A percentile compares a stretch with the other conserved stretches of the same genome.
Evolutionary conservation across 2,329 filamentous ascomycete genomes (phyloP).

Genomic region (Aspergillus sp.): DNA sequence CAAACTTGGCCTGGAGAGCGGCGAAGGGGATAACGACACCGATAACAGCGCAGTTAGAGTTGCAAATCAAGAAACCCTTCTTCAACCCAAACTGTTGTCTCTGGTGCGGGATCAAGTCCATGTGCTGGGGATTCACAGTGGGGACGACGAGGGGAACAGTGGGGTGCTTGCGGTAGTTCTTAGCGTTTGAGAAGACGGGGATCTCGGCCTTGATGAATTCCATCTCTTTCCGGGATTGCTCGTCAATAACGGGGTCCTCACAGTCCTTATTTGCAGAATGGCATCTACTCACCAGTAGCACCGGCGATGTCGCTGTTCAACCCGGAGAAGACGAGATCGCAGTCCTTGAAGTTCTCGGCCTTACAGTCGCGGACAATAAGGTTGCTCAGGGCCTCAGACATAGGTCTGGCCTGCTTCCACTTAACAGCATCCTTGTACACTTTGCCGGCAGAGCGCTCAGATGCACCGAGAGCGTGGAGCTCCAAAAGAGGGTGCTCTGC

Average conservation of each 20-base stretch:
- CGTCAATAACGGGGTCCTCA: conserved; percentile 3
- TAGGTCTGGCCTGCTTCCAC: conserved; percentile 87
- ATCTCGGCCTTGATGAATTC: conserved; percentile 83
- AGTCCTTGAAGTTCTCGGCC: conserved; percentile 75
- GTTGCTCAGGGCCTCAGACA: conserved; percentile 67
- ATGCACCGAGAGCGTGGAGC: conserved; percentile 84
- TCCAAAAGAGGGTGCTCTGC: conserved; percentile 79
- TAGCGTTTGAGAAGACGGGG: conserved; percentile 93
- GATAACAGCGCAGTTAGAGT: conserved; percentile 97
- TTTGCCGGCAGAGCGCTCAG: conserved; percentile 82
- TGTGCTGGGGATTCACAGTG: conserved; percentile 83
- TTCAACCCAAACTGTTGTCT: conserved; percentile 63
- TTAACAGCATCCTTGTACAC: conserved; percentile 87
- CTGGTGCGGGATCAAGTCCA: conserved; percentile 85
- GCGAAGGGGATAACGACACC: conserved; percentile 92
- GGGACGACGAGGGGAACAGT: conserved; percentile 89
- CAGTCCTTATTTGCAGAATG: not conserved
- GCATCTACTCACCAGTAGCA: conserved; percentile 62
- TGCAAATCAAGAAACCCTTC: conserved; percentile 92
- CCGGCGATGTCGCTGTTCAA: conserved; percentile 89
- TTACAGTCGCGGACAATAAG: conserved; percentile 80
- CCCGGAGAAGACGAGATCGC: conserved; percentile 88
- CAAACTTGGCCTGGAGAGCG: conserved; percentile 79
- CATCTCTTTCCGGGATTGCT: conserved; percentile 55
- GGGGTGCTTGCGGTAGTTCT: conserved; percentile 89